Conservation (phyloP, 805 yeast species). For the Saturnispora diversa region DNA sequence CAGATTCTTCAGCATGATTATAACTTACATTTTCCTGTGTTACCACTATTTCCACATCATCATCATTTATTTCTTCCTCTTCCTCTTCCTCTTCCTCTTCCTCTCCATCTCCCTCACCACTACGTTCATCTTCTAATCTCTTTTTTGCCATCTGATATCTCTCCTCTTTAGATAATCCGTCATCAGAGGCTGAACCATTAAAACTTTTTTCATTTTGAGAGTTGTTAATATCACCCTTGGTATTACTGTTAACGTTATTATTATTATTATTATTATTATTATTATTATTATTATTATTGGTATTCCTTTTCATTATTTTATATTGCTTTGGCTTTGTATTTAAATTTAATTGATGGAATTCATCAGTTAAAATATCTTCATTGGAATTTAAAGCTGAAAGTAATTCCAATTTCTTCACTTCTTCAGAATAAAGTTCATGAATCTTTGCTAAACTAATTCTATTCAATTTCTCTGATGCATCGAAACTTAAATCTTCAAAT, state of each 20-base stretch:
- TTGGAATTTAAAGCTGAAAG: too few relatives aligned
- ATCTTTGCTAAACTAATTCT: slow-evolving; percentile 26
- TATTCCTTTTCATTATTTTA: slow-evolving; percentile 9
- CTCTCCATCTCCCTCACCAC: slow-evolving; percentile 20
- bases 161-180: slow-evolving; percentile 36
- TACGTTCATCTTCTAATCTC: slow-evolving; percentile 29
- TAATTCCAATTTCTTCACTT: too few relatives aligned
- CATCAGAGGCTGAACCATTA: slow-evolving; percentile 8
- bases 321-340: slow-evolving; percentile 3
- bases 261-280: neutral
- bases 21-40: neutral
- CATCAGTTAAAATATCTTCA: neutral
- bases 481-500: slow-evolving; percentile 25
- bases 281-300: slow-evolving; percentile 3
- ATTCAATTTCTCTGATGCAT: slow-evolving; percentile 28
- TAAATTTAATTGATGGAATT: neutral
- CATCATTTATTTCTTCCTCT: slow-evolving; percentile 19
- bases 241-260: slow-evolving; percentile 9
- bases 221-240: slow-evolving; percentile 7
- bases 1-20: neutral
- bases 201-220: slow-evolving; percentile 4
- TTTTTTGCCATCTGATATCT: slow-evolving; percentile 35
- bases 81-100: slow-evolving; percentile 24
- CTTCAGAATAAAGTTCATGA: slow-evolving; percentile 17
- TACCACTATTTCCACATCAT: neutral